These are phyloP conservation scores for Pseudozyma tsukubaensis DNA, from an alignment of 1,284 basidiomycete genomes.

Conservation along the genomic window DNA sequence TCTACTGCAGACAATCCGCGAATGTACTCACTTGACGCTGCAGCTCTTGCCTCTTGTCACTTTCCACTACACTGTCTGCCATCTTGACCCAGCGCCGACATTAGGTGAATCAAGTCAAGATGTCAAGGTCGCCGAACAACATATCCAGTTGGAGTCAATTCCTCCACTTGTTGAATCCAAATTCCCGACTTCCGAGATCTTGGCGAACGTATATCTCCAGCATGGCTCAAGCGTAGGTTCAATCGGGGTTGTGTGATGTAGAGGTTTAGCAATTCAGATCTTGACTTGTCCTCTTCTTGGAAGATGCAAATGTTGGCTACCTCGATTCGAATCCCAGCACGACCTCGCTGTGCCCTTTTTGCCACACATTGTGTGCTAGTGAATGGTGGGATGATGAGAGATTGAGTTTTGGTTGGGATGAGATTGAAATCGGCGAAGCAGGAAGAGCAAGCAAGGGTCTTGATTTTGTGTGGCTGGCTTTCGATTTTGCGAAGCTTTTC, in stretches of 20 bases:
- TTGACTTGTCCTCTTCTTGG: constrained; percentile 3
- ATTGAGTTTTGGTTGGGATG: neutral
- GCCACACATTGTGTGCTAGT: neutral
- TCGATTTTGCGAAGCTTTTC: too few relatives aligned
- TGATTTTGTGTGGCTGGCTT: too few relatives aligned
- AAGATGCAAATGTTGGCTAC: constrained; percentile 20
- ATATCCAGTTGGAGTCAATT: too few relatives aligned
- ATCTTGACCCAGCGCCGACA: too few relatives aligned
- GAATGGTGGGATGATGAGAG: too few relatives aligned
- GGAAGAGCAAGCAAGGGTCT: too few relatives aligned
- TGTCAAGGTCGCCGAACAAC: too few relatives aligned
- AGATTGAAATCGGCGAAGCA: too few relatives aligned
- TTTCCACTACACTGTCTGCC: constrained; percentile 3
- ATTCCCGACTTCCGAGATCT: too few relatives aligned
- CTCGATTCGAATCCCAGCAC: constrained; percentile 46
- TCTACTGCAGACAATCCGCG: neutral
- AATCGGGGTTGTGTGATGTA: constrained; percentile 32
- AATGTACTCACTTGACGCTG: constrained; percentile 20
- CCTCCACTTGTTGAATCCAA: too few relatives aligned
- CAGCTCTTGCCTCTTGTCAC: constrained; percentile 10
- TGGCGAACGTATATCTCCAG: too few relatives aligned
- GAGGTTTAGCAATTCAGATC: constrained; percentile 26
- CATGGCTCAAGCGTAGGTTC: constrained; percentile 8
- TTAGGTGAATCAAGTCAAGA: too few relatives aligned
- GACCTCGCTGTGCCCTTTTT: constrained; percentile 16